Percentiles rank a stretch among this genome's conserved stretches.
Evolutionary conservation across 2,329 filamentous ascomycete genomes (phyloP).

Genomic region (Fragosphaeria purpurea): DNA sequence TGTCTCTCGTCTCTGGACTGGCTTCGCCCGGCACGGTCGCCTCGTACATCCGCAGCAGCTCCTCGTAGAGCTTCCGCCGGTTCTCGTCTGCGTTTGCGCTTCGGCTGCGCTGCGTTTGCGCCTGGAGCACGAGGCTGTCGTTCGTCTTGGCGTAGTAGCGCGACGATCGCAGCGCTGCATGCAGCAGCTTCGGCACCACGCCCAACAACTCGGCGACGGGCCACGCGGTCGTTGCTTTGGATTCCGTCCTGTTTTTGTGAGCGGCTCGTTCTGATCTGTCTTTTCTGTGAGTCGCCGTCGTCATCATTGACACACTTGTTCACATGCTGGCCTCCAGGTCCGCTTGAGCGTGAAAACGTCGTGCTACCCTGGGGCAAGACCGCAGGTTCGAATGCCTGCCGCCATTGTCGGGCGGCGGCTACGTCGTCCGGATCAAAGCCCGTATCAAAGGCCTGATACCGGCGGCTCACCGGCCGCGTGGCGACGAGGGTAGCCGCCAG

Average conservation of each 20-base stretch:
- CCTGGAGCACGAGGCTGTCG: conserved; percentile 45
- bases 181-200: conserved; percentile 37
- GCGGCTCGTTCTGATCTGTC: no score
- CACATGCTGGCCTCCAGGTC: conserved; percentile 51
- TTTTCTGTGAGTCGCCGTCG: no score
- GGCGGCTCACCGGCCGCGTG: conserved; percentile 12
- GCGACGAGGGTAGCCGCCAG: no score
- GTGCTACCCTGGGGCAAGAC: conserved; percentile 42
- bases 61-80: conserved; percentile 34
- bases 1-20: conserved; percentile 35
- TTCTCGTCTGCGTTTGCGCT: conserved; percentile 45
- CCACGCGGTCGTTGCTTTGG: conserved; percentile 47
- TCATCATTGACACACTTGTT: conserved; percentile 38
- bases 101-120: conserved; percentile 43
- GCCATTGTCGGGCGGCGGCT: conserved; percentile 42
- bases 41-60: conserved; percentile 37
- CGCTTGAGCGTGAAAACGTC: conserved; percentile 47
- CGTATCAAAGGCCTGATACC: conserved; percentile 38
- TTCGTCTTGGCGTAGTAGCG: conserved; percentile 43
- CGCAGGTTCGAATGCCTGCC: conserved; percentile 30
- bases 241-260: conserved; percentile 40
- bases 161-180: conserved; percentile 36
- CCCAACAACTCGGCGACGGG: conserved; percentile 35
- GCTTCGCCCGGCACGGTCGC: conserved; percentile 37
- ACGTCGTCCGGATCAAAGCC: conserved; percentile 40